Base-by-base conservation (phyloP, 331 rosid genomes). In the Pyrus hybrid region DNA sequence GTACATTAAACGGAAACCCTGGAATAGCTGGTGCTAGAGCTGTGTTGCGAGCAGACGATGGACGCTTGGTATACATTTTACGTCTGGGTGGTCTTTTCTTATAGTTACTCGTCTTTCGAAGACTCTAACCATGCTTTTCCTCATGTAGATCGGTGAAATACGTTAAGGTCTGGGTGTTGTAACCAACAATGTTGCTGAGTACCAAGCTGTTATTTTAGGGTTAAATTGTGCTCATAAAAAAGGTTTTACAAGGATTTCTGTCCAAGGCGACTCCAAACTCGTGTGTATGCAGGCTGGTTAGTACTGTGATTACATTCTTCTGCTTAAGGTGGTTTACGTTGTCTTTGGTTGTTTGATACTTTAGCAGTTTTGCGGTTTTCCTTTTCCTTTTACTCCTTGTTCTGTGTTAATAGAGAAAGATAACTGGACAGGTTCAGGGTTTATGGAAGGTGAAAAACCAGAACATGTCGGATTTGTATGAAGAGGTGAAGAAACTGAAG, bases 1-100 rank as follows among this genome's bases (percentile, higher is more conserved):
- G 99, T 74, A 92, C 97, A 1, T 90, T 96, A 35, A 95, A 88
- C 76, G 99, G 97, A 74, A 95, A 95, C 84, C 99, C 97, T 73
- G 99, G 97, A 83, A 82, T 45, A 87, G 90, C 99, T 84, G 99
- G 99, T 77, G 97, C 97, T 1, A 97, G 97, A 75, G 99, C 91
- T 84, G 83, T 95, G 81, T 62, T 95, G 72, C 92, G 88, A 72
- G 77, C 92, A 26, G 84, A 60, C 32, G 91, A 92, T 80, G 99
- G 99, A 73, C 80, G 76, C 63, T 57, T 92, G 99, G 99, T 92
- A 85, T 71, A 13, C 78, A n/a, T 86, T 73, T 84, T 74, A 66
- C 67, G 9, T 49, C 23, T 66, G 62, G 14, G 9, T 71, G 58
- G 58, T 79, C 43, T 29, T 82, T 80, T 73, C 22, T 57, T 28